Conservation (phyloP, 2,329 filamentous ascomycete species). For the Beauveria varroae region DNA sequence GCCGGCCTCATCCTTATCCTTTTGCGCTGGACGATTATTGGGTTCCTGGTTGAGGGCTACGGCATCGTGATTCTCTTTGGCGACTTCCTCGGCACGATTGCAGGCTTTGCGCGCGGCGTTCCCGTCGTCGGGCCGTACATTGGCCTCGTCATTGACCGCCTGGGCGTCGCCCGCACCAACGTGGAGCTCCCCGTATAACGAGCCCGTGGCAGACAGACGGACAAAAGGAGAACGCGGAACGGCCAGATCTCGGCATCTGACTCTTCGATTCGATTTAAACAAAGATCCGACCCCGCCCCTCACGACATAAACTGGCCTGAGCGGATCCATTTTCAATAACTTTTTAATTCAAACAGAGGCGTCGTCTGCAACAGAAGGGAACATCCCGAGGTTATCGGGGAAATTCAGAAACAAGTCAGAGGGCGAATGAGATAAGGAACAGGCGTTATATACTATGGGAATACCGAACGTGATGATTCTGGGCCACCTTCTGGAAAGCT, state of each 20-base stretch:
- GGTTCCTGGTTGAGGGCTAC: slow-evolving; percentile 86
- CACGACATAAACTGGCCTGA: not conserved
- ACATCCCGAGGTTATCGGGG: not conserved
- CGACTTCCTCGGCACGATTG: slow-evolving; percentile 91
- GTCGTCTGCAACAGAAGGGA: not conserved
- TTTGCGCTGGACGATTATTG: slow-evolving; percentile 81
- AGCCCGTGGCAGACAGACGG: not conserved
- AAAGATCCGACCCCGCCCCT: not conserved
- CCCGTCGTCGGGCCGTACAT: slow-evolving; percentile 85
- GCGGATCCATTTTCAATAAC: not conserved
- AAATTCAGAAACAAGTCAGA: not conserved
- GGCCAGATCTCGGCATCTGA: not conserved
- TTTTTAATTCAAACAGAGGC: not conserved
- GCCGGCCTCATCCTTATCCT: slow-evolving; percentile 78
- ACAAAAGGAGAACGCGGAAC: not conserved
- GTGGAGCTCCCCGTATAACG: slow-evolving; percentile 68
- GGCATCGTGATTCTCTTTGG: slow-evolving; percentile 91
- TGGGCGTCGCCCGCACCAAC: slow-evolving; percentile 63
- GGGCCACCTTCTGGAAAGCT: not conserved
- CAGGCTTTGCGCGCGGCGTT: slow-evolving; percentile 74
- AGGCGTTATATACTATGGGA: not conserved
- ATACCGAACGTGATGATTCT: not conserved
- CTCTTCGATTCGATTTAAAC: not conserved
- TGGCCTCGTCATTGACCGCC: slow-evolving; percentile 62
- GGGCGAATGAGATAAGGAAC: not conserved